Evolutionary conservation across 495 filamentous ascomycete genomes (phyloP).

Genomic region (Hyaloscypha bicolor): DNA sequence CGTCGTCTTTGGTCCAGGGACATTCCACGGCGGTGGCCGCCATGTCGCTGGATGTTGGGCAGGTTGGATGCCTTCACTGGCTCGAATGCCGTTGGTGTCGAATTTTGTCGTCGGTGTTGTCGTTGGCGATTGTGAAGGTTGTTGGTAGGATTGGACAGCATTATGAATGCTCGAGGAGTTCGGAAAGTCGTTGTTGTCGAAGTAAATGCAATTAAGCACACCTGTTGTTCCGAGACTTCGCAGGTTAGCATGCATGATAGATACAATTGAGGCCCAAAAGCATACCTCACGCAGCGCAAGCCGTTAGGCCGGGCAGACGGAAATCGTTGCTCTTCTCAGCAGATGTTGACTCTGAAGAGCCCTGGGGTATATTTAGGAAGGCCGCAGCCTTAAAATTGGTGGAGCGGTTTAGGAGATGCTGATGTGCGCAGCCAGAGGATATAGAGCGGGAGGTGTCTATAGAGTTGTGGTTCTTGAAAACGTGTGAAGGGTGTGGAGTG

Average conservation of each 20-base stretch:
- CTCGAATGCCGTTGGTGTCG: conserved; percentile 77
- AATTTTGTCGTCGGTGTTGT: conserved; percentile 85
- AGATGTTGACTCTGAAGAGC: conserved; percentile 40
- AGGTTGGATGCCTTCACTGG: conserved; percentile 64
- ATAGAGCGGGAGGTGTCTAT: background rate
- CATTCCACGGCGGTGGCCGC: conserved; percentile 74
- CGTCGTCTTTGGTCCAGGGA: conserved; percentile 72
- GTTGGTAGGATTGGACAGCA: conserved; percentile 75
- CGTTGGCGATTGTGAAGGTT: conserved; percentile 69
- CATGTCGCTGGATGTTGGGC: conserved; percentile 55
- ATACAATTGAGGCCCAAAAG: conserved; percentile 15
- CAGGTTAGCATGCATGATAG: conserved; percentile 26
- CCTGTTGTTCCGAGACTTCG: conserved; percentile 59
- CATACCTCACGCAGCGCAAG: conserved; percentile 76
- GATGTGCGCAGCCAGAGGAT: background rate
- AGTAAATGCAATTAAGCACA: conserved; percentile 45
- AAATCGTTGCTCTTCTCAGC: conserved; percentile 45
- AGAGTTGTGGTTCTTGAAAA: background rate
- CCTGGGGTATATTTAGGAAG: conserved; percentile 32
- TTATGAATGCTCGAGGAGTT: conserved; percentile 66
- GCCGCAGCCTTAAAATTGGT: background rate
- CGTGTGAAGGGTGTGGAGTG: background rate
- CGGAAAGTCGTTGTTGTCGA: conserved; percentile 54
- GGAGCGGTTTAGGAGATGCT: background rate
- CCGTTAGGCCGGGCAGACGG: conserved; percentile 63